A percentile compares a stretch with the other conserved stretches of the same genome.
Evolutionary conservation across 352 stramenopile genomes (phyloP).

Genomic region (Phytophthora sp.): DNA sequence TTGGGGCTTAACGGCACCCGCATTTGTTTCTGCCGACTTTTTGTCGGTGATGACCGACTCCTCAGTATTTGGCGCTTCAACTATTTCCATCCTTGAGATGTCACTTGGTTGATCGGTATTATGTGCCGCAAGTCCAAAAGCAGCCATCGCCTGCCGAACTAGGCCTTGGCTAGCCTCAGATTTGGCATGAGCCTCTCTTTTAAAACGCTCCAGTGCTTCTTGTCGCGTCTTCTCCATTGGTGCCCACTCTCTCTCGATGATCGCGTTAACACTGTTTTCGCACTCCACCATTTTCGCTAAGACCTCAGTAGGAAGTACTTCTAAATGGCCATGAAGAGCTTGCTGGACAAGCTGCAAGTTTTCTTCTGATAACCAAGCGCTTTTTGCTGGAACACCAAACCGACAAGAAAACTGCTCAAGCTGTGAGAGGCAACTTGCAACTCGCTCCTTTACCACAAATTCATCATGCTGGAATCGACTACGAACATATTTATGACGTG

Average conservation of each 20-base stretch:
- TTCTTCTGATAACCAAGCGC: constrained; percentile 43
- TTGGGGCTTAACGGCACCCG: neutral
- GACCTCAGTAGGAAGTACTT: constrained; percentile 58
- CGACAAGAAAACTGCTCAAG: constrained; percentile 50
- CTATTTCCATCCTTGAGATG: neutral
- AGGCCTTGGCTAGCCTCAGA: constrained; percentile 52
- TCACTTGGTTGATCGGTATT: neutral
- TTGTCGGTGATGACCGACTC: neutral
- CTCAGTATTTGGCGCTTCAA: neutral
- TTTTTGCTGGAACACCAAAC: constrained; percentile 55
- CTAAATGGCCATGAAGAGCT: constrained; percentile 63
- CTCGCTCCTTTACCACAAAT: constrained; percentile 37
- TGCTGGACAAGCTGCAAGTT: constrained; percentile 60
- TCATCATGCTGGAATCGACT: constrained; percentile 64
- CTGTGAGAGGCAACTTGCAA: constrained; percentile 42
- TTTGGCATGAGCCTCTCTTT: constrained; percentile 34
- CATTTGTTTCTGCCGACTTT: neutral
- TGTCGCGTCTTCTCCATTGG: constrained; percentile 58
- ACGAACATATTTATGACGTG: constrained; percentile 48
- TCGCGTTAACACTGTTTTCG: constrained; percentile 48
- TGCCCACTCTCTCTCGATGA: constrained; percentile 66
- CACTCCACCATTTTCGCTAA: constrained; percentile 63
- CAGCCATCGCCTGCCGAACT: constrained; percentile 57
- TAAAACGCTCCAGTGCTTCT: constrained; percentile 50
- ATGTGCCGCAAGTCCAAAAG: constrained; percentile 5